phyloP scores from a whole-genome alignment of 805 yeast genomes.

The Kregervanrija fluxuum region DNA sequence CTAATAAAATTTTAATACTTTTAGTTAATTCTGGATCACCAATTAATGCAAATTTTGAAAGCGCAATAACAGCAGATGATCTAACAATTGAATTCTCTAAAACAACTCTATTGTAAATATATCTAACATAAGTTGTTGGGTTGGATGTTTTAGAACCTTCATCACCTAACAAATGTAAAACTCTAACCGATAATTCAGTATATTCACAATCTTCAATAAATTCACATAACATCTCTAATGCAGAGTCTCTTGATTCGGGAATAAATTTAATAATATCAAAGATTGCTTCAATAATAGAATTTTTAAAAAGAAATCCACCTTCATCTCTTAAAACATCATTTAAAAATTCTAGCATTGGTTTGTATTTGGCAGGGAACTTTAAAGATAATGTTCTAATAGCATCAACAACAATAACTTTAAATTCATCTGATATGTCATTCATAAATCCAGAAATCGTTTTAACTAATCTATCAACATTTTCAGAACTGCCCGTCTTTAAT shows the following conservation, averaged over 20 bases:
- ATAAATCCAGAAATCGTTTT: slow-evolving; percentile 80
- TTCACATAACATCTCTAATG: slow-evolving; percentile 86
- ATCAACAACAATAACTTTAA: slow-evolving; percentile 89
- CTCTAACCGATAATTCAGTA: slow-evolving; percentile 88
- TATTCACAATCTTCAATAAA: slow-evolving; percentile 97
- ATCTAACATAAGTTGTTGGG: slow-evolving; percentile 89
- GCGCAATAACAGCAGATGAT: slow-evolving; percentile 90
- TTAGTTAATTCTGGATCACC: slow-evolving; percentile 60
- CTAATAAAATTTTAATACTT: slow-evolving; percentile 68
- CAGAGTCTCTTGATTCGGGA: slow-evolving; percentile 74
- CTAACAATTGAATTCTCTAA: slow-evolving; percentile 92
- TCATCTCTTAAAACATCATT: slow-evolving; percentile 83
- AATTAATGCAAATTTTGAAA: slow-evolving; percentile 81
- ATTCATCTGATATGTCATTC: slow-evolving; percentile 93
- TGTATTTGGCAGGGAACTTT: slow-evolving; percentile 89
- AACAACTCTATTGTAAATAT: slow-evolving; percentile 93
- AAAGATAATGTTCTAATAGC: slow-evolving; percentile 88
- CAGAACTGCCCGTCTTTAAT: slow-evolving; percentile 89
- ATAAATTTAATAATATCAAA: slow-evolving; percentile 85
- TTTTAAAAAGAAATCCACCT: slow-evolving; percentile 81
- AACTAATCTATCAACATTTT: slow-evolving; percentile 82
- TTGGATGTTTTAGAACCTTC: slow-evolving; percentile 86
- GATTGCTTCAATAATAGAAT: slow-evolving; percentile 83
- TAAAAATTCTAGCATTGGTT: slow-evolving; percentile 72
- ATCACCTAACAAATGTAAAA: slow-evolving; percentile 84